Percentiles rank a stretch among this genome's conserved stretches.
phyloP scores from a whole-genome alignment of 1,284 basidiomycete species.

The Hypsizygus ulmarius region DNA sequence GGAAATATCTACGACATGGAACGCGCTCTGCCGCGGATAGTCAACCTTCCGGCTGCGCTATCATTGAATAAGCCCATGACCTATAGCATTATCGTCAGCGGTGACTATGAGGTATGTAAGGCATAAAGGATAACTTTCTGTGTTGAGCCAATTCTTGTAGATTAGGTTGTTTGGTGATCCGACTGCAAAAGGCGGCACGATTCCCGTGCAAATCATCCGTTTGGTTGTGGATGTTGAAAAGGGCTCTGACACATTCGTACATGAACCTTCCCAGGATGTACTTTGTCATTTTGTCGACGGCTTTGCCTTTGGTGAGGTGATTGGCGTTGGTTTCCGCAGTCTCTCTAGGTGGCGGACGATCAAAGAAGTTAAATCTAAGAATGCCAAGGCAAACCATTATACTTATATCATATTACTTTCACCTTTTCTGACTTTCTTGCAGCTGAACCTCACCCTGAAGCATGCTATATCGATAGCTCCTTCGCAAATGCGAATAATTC shows the following conservation, averaged over 20 bases:
- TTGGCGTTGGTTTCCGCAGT: conserved; percentile 62
- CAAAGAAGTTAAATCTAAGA: conserved; percentile 18
- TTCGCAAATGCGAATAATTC: conserved; percentile 57
- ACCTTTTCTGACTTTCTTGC: neutral
- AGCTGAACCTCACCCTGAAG: conserved; percentile 36
- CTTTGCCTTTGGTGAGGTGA: conserved; percentile 59
- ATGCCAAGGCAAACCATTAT: conserved; percentile 17
- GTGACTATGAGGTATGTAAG: conserved; percentile 76
- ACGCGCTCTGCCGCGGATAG: conserved; percentile 43
- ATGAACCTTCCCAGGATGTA: conserved; percentile 51
- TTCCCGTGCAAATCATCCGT: conserved; percentile 52
- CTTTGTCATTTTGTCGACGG: conserved; percentile 66
- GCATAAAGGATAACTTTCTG: conserved; percentile 5
- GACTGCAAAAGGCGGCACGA: conserved; percentile 32
- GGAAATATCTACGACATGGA: conserved; percentile 73
- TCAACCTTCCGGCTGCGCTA: conserved; percentile 49
- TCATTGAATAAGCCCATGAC: conserved; percentile 39
- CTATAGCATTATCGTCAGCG: conserved; percentile 58
- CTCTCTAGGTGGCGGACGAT: conserved; percentile 54
- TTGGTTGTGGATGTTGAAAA: conserved; percentile 43
- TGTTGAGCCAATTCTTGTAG: conserved; percentile 33
- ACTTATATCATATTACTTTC: neutral
- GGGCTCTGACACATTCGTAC: conserved; percentile 27
- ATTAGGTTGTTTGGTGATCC: conserved; percentile 81
- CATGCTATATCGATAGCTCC: conserved; percentile 48